Evolutionary conservation across 2,329 filamentous ascomycete genomes (phyloP).

Genomic region (Fusarium odoratissimum): DNA sequence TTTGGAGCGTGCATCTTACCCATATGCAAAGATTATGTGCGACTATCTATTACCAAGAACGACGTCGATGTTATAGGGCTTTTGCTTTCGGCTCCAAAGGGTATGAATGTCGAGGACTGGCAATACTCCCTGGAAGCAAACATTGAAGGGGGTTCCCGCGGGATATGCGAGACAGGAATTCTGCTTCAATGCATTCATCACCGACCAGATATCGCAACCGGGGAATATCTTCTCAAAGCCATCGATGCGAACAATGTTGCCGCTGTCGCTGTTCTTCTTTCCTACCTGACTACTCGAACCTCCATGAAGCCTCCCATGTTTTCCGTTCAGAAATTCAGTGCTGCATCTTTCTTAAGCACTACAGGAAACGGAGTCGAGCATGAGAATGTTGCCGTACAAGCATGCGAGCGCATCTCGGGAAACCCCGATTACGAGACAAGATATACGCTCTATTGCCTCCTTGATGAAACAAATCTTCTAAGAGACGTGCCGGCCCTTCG

Average conservation of each 20-base stretch:
- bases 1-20: background rate
- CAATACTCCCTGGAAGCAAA: background rate
- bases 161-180: background rate
- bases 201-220: background rate
- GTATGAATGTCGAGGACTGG: background rate
- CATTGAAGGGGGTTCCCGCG: background rate
- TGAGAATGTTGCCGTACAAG: background rate
- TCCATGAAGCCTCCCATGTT: background rate
- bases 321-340: background rate
- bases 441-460: background rate
- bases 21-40: background rate
- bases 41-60: background rate
- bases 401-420: background rate
- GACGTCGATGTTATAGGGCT: background rate
- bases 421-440: background rate
- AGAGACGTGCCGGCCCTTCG: background rate
- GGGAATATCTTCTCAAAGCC: background rate
- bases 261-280: background rate
- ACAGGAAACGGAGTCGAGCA: background rate
- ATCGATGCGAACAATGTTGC: background rate
- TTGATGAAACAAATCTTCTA: background rate
- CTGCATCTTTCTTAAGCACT: background rate
- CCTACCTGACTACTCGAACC: background rate
- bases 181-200: background rate
- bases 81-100: background rate